Conservation (phyloP, 495 filamentous ascomycete genomes). For the Tuber brumale region DNA sequence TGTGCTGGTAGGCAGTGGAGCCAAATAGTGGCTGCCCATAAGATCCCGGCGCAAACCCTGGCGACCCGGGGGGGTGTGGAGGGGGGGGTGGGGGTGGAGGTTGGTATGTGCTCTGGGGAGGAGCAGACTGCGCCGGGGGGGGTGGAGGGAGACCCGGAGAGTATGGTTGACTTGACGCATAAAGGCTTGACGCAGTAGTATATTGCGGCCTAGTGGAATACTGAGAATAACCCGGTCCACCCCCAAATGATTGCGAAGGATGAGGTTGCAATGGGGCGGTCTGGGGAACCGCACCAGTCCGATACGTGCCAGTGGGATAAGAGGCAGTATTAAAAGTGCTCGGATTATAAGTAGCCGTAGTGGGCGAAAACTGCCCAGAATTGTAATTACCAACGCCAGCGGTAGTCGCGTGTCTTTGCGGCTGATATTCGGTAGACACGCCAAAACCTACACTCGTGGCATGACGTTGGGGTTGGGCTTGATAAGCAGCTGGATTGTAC, state of each 20-base stretch:
- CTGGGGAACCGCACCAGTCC: conserved; percentile 17
- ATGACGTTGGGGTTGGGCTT: conserved; percentile 44
- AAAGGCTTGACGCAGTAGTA: conserved; percentile 30
- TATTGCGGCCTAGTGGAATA: conserved; percentile 36
- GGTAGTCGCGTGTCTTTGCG: conserved; percentile 36
- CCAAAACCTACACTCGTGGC: conserved; percentile 37
- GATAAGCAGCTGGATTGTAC: conserved; percentile 66
- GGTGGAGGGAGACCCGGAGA: conserved; percentile 38
- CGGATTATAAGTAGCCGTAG: conserved; percentile 38
- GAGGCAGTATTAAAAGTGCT: conserved; percentile 37
- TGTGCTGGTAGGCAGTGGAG: conserved; percentile 21
- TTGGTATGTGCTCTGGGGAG: conserved; percentile 36
- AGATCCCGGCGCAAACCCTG: conserved; percentile 27
- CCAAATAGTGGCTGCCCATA: conserved; percentile 25
- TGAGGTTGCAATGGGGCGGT: conserved; percentile 20
- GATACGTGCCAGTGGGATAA: conserved; percentile 34
- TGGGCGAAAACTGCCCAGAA: conserved; percentile 35
- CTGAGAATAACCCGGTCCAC: conserved; percentile 28
- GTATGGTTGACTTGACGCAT: conserved; percentile 30
- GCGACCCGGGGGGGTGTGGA: conserved; percentile 38
- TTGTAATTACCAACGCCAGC: conserved; percentile 15
- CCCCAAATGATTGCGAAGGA: conserved; percentile 14
- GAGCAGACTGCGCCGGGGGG: conserved; percentile 30
- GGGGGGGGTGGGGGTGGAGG: conserved; percentile 38
- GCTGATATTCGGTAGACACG: conserved; percentile 22